Evolutionary conservation across 306 rosid genomes (phyloP), one percentile per base, ranked within the genome.

Genomic region (Aeschynomene evenia): DNA sequence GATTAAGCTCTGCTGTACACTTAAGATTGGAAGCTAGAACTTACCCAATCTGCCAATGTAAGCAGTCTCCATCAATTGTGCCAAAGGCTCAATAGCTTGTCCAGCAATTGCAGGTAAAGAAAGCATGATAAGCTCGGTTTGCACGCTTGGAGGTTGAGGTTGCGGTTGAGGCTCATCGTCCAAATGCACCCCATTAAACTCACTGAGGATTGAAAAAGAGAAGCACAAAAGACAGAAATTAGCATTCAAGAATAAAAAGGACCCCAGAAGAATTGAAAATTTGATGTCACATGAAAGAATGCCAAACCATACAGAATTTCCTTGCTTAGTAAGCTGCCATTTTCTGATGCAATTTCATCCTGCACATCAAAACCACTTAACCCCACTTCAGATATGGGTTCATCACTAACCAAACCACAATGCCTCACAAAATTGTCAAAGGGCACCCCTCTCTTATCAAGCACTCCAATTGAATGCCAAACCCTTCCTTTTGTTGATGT

Each of bases 71-170:
- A 66, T 66, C 58, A 66, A 49, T 29, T 66, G 71, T 16, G 71
- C 71, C 31, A 66, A 66, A n/a, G 71, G 71, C 58, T 66, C 71
- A 48, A 48, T 66, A 48, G 71, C 71, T 31, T 66, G 56, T 45
- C 70, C 70, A 24, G 23, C 70, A 45, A 64, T 45, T 26, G 70
- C 70, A 45, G 56, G 70, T 46, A 65, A 15, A 46, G 70, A 26
- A 45, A 65, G 70, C 71, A 28, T 66, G 18, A 66, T 48, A 66
- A 66, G 72, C 72, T 66, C 72, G 1, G 60, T 31, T 49, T 49
- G 26, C 59, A 66, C 61, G 20, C n/a, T 50, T 28, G 34, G 49
- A 50, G 21, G 48, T 20, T 33, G 48, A 31, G 61, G 37, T 20
- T 33, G 48, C 18, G 61, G 37, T 7, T 26, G 37, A 9, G 60